Percentiles rank a stretch among this genome's conserved stretches.
phyloP scores from a whole-genome alignment of 108 stramenopile species.

The Nannochloropsis salina region DNA sequence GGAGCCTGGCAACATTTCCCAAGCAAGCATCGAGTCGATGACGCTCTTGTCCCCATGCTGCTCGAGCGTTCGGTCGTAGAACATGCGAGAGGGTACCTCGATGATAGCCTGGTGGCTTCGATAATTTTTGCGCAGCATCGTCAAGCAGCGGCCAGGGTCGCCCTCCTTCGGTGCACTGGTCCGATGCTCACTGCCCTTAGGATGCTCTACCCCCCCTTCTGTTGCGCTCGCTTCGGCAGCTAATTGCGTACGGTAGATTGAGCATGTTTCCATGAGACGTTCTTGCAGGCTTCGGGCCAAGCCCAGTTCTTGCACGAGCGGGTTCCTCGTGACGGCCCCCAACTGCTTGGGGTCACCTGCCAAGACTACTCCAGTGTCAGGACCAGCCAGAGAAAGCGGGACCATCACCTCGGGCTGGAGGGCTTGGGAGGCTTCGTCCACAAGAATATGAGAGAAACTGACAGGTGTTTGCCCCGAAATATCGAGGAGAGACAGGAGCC shows the following conservation, averaged over 20 bases:
- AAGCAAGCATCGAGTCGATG: conserved; percentile 46
- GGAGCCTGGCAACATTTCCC: conserved; percentile 53
- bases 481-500: conserved; percentile 31
- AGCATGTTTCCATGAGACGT: not conserved
- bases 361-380: conserved; percentile 36
- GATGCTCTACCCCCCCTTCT: not conserved
- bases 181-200: too few species aligned
- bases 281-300: conserved; percentile 15
- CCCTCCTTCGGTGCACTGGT: not conserved
- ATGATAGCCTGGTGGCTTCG: conserved; percentile 63
- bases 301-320: not conserved
- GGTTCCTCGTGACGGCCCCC: not conserved
- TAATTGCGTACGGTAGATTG: not conserved
- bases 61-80: conserved; percentile 58
- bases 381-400: conserved; percentile 43
- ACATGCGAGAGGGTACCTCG: conserved; percentile 58
- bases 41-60: conserved; percentile 44
- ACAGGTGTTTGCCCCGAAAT: not conserved
- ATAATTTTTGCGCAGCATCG: conserved; percentile 61
- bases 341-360: conserved; percentile 48
- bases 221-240: not conserved
- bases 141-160: conserved; percentile 30
- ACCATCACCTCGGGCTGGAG: conserved; percentile 48
- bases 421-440: conserved; percentile 47
- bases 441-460: conserved; percentile 41